phyloP scores from a whole-genome alignment of 768 basidiomycete species.

The Mycena albidolilacea region DNA sequence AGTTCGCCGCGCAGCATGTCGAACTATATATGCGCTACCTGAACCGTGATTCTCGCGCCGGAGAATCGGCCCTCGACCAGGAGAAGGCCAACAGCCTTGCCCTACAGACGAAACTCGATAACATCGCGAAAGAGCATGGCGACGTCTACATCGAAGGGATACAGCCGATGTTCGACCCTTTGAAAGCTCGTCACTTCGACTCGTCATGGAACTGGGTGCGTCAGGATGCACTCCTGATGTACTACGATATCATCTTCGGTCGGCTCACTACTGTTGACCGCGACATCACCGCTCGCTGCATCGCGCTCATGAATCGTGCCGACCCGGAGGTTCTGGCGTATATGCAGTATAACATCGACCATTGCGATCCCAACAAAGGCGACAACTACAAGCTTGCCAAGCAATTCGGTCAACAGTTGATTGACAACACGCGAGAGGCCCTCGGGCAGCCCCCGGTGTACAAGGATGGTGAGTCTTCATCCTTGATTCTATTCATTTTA shows the following conservation, averaged over 20 bases:
- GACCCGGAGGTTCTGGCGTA: conserved; percentile 92
- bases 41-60: conserved; percentile 91
- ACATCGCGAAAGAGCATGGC: conserved; percentile 92
- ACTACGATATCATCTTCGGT: conserved; percentile 98
- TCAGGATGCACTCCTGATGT: conserved; percentile 97
- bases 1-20: conserved; percentile 92
- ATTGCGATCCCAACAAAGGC: conserved; percentile 83
- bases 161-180: conserved; percentile 92
- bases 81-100: conserved; percentile 82
- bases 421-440: conserved; percentile 93
- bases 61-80: conserved; percentile 89
- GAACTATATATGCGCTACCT: conserved; percentile 98
- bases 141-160: conserved; percentile 95
- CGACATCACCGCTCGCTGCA: conserved; percentile 97
- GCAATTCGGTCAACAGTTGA: conserved; percentile 95
- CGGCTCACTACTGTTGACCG: conserved; percentile 94
- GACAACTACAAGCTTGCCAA: conserved; percentile 96
- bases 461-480: conserved; percentile 86
- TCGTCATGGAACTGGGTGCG: conserved; percentile 99
- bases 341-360: conserved; percentile 96
- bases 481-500: conserved; percentile 1
- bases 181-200: conserved; percentile 98
- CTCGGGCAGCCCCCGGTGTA: conserved; percentile 90
- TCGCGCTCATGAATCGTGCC: conserved; percentile 97
- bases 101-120: conserved; percentile 90